Conservation (phyloP, 768 basidiomycete genomes). For the Phylloporus sp. region DNA sequence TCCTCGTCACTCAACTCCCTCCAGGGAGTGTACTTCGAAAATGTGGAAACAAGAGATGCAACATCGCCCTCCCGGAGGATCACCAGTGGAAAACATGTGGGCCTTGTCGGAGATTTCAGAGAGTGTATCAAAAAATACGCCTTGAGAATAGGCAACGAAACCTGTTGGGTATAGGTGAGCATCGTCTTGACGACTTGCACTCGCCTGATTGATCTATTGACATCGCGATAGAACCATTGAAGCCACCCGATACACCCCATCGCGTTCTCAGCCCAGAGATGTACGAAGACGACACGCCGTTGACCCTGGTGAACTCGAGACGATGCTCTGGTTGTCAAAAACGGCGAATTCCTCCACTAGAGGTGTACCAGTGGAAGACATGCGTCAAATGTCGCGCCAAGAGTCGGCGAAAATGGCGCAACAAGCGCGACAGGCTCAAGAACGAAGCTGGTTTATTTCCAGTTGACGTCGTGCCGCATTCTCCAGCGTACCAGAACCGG, state of each 20-base stretch:
- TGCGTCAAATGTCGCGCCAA: constrained; percentile 38
- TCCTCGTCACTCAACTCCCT: constrained; percentile 16
- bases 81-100: constrained; percentile 44
- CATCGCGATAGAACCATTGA: neutral
- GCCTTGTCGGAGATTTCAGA: constrained; percentile 36
- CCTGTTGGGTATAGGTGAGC: constrained; percentile 8
- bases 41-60: constrained; percentile 36
- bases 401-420: constrained; percentile 8
- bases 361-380: constrained; percentile 39
- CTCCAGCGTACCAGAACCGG: constrained; percentile 20
- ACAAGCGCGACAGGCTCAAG: neutral
- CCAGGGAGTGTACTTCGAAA: constrained; percentile 10
- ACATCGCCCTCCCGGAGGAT: constrained; percentile 27
- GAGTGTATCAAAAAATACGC: constrained; percentile 34
- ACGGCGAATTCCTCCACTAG: constrained; percentile 31
- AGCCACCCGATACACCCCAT: neutral
- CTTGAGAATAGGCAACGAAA: constrained; percentile 14
- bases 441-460: too few relatives aligned
- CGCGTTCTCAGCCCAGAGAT: constrained; percentile 6
- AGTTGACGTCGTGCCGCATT: constrained; percentile 10
- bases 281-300: neutral
- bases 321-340: constrained; percentile 38
- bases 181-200: neutral
- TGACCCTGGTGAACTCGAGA: constrained; percentile 30
- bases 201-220: constrained; percentile 4